Conservation (phyloP, 768 basidiomycete genomes). For the Chiua virens region DNA sequence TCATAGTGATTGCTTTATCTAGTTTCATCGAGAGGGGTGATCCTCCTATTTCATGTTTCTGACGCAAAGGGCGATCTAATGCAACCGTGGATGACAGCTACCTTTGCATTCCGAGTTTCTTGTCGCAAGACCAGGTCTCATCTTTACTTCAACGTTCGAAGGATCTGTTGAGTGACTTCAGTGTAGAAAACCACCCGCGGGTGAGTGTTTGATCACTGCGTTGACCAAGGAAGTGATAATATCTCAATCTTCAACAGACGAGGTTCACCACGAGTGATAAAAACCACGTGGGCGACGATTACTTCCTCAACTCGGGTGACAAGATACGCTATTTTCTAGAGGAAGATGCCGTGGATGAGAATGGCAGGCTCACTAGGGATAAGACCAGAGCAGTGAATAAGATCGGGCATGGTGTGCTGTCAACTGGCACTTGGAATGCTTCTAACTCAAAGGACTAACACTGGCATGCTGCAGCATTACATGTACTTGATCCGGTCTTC, state of each 20-base stretch:
- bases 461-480: slow-evolving; percentile 63
- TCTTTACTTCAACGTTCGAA: slow-evolving; percentile 70
- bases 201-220: slow-evolving; percentile 41
- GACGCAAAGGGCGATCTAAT: background rate
- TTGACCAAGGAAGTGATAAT: background rate
- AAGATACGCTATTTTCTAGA: slow-evolving; percentile 97
- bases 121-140: slow-evolving; percentile 54
- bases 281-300: slow-evolving; percentile 86
- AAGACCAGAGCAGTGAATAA: slow-evolving; percentile 90
- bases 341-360: slow-evolving; percentile 71
- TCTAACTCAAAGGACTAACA: background rate
- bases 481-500: slow-evolving; percentile 83
- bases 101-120: slow-evolving; percentile 73
- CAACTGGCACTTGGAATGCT: background rate
- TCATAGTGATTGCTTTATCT: background rate
- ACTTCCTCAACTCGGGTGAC: slow-evolving; percentile 89
- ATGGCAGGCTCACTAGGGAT: slow-evolving; percentile 68
- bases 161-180: slow-evolving; percentile 76
- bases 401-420: slow-evolving; percentile 75
- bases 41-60: slow-evolving; percentile 1
- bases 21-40: slow-evolving; percentile 65
- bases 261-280: slow-evolving; percentile 81
- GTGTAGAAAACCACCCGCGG: slow-evolving; percentile 74
- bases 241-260: slow-evolving; percentile 54
- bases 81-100: slow-evolving; percentile 49